Evolutionary conservation across 2,329 filamentous ascomycete species (phyloP), one percentile per base, ranked within the genome.

Genomic region (Cladorrhinum sp.): DNA sequence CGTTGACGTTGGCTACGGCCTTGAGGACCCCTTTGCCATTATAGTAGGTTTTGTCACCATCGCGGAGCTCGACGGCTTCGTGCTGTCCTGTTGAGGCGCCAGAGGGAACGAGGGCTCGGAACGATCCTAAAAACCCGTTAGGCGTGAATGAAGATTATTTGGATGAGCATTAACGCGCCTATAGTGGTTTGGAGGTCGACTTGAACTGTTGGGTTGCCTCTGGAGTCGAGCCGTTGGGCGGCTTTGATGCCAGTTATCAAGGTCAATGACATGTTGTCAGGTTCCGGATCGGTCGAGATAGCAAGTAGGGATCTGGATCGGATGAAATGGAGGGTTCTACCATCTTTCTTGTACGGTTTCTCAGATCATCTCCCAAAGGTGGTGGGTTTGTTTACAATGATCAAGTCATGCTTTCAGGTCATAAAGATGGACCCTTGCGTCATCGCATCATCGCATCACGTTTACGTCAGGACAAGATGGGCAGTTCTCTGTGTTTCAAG

Each of bases 1-100:
- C 75, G 72, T 82, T 79, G 64, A 85, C 80, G 70, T 84, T 84
- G 71, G 73, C 70, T 24, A 84, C 81, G 57, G 82, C 82, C 73
- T 82, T 80, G 70, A 75, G 75, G 65, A 84, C 82, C 71, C 80
- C 80, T 73, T 83, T 83, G 66, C 82, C 82, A 62, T 73, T 77
- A 76, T 80, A 84, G 67, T 78, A 78, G 68, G 74, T 72, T 73
- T 80, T 79, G 73, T 82, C 78, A 53, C 76, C 76, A 72, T 85
- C 82, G 16, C 73, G 66, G 2, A 74, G 66, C 64, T 75, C 73
- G 55, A 72, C 62, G 1, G 73, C 73, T 66, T 75, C 73, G 57
- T 73, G 68, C 16, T 62, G 60, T 3, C 72, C 73, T n/a, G 65
- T 74, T 12, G 71, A 74, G 14, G 72, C 72, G 1, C 73, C 73